A percentile compares a stretch with the other conserved stretches of the same genome.
Evolutionary conservation across 2,329 filamentous ascomycete genomes (phyloP).

Genomic region (Sporothrix brunneoviolacea): DNA sequence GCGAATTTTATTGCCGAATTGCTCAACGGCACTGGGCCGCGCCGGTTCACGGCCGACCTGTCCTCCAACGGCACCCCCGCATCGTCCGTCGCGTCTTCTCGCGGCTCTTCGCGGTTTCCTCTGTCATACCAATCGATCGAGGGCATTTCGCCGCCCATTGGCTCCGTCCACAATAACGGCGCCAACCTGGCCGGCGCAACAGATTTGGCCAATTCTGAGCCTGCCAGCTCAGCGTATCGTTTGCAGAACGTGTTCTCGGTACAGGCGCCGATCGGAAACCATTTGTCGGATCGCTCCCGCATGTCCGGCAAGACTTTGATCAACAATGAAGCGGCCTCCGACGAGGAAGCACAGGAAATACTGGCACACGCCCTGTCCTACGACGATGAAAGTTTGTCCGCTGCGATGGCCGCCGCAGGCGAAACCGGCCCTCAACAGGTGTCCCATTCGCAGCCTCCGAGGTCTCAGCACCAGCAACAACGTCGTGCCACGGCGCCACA

Average conservation of each 20-base stretch:
- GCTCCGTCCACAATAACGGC: conserved; percentile 40
- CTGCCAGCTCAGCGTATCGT: conserved; percentile 32
- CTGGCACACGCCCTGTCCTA: too few relatives aligned
- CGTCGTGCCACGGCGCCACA: conserved; percentile 63
- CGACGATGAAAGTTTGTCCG: too few relatives aligned
- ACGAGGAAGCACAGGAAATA: conserved; percentile 67
- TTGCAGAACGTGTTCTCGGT: conserved; percentile 62
- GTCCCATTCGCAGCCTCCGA: neutral
- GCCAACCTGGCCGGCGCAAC: conserved; percentile 22
- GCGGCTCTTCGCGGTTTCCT: conserved; percentile 48
- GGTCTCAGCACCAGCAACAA: neutral
- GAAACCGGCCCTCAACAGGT: neutral
- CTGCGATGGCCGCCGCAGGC: neutral
- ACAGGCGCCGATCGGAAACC: conserved; percentile 65
- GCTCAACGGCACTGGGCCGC: conserved; percentile 32
- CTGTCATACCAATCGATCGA: conserved; percentile 56
- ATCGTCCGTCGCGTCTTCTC: conserved; percentile 38
- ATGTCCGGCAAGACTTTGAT: conserved; percentile 66
- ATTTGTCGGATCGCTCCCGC: conserved; percentile 54
- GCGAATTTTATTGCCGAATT: conserved; percentile 53
- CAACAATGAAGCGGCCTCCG: conserved; percentile 58
- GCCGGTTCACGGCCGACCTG: conserved; percentile 21
- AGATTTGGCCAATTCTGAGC: conserved; percentile 54
- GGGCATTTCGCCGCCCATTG: conserved; percentile 49
- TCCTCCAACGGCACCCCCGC: conserved; percentile 24